Evolutionary conservation across 495 filamentous ascomycete genomes (phyloP), one percentile per base, ranked within the genome.

Genomic region (Diplogelasinospora grovesii): DNA sequence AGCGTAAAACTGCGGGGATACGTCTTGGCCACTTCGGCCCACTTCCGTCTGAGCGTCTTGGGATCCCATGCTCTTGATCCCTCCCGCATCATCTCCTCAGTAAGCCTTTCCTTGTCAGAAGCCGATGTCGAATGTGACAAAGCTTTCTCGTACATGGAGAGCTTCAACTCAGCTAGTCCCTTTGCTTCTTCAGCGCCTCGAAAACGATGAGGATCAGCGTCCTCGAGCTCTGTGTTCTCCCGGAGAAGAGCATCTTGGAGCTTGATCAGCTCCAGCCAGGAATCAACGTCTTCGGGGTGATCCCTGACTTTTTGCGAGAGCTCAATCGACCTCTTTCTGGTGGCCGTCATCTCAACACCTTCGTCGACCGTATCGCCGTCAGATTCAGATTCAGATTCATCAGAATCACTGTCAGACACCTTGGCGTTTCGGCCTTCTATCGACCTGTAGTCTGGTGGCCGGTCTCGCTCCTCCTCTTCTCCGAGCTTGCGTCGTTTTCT

Each of bases 121-220:
- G 58, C 36, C 5, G 53, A 43, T 3, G 30, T 48, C 10, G 72
- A 66, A 37, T 80, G 75, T 23, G 65, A 60, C 5, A 96, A 59
- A 3, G 89, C 88, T 41, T 88, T 79, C 36, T 86, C 77, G 49
- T 88, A 88, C n/a, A 95, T 74, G 0, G 81, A 82, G 2, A 94
- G 46, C 45, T 83, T 89, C 24, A 94, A 75, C 46, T 86, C 85
- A 14, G 87, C 82, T 18, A 83, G 72, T 37, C 79, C 81, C 39
- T 67, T 71, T 18, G 57, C 63, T 45, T 95, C 86, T 3, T 79
- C 78, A 28, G 40, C 16, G 19, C 41, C 46, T 11, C 22, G 16
- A n/a, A n/a, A n/a, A n/a, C n/a, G n/a, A 4, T 23, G 26, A 14
- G 22, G 23, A 13, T 61, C 60, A 13, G 45, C 53, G 18, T 60